Evolutionary conservation across 495 filamentous ascomycete species (phyloP), one percentile per base, ranked within the genome.

Genomic region (Delitschia confertaspora): DNA sequence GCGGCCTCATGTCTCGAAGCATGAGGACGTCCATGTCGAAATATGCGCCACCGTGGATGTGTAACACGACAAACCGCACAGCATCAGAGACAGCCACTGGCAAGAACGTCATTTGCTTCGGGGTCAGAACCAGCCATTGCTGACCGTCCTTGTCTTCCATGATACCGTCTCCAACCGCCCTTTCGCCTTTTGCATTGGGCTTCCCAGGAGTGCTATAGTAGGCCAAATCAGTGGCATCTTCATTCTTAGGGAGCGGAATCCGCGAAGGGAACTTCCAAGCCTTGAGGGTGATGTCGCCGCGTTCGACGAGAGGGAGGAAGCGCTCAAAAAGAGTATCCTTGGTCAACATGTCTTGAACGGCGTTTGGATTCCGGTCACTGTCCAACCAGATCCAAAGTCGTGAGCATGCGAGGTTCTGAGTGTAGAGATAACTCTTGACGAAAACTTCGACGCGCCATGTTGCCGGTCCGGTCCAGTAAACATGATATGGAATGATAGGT

Each of bases 11-110:
- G 49, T 76, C 73, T 14, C 73, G 61, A 2, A 76, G 60, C 55
- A 76, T 65, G 7, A 76, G 63, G 22, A 76, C 67, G 43, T 76
- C 73, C 70, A 76, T 75, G 57, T 76, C 73, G 41, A 71, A 69
- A 40, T 76, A 76, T 11, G 67, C 63, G 3, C 73, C 73, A 13
- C 73, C 73, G 45, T 75, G 64, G 16, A 75, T 58, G 46, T 76
- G 73, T 14, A 76, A 57, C 13, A 75, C 68, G 11, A 76, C 65
- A 48, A 76, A 76, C 25, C 73, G 65, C 11, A 75, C 68, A 10
- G 59, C 59, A 33, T 62, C 59, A 19, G 57, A 58, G 17, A 62
- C 52, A 31, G 59, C 59, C n/a, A 55, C 49, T 1, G 59, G 57
- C 3, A 62, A 48, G 47, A 62, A 62, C 30, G 72, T 72, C 69